phyloP scores from a whole-genome alignment of 129 eudicot genomes.

The Pittosporum tobira region DNA sequence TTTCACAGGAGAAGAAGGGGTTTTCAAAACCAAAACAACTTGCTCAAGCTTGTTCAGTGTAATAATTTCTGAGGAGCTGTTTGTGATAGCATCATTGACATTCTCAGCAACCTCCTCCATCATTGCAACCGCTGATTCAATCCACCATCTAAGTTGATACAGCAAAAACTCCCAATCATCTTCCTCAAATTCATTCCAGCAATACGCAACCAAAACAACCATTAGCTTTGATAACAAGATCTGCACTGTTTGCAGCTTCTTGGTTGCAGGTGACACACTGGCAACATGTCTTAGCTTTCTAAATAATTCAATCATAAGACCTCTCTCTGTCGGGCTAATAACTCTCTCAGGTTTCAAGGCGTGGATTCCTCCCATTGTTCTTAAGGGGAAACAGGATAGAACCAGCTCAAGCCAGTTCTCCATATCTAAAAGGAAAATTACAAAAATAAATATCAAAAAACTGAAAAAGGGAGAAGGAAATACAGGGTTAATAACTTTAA shows the following conservation, averaged over 20 bases:
- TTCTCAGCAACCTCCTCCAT: conserved; percentile 84
- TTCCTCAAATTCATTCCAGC: conserved; percentile 70
- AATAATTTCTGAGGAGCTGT: conserved; percentile 20
- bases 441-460: conserved; percentile 14
- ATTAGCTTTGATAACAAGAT: conserved; percentile 54
- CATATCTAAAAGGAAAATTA: no score
- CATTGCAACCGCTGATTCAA: conserved; percentile 65
- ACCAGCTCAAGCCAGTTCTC: conserved; percentile 78
- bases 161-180: conserved; percentile 80
- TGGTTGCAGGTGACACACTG: conserved; percentile 31
- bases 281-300: conserved; percentile 55
- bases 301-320: conserved; percentile 49
- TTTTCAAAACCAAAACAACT: conserved; percentile 26
- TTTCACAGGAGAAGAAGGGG: conserved; percentile 27
- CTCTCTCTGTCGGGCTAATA: conserved; percentile 45
- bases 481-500: no score
- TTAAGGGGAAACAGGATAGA: conserved; percentile 72
- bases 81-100: conserved; percentile 43
- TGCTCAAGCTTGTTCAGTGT: conserved; percentile 35
- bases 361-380: conserved; percentile 21
- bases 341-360: conserved; percentile 45
- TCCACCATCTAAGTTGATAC: conserved; percentile 67
- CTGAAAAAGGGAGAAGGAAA: not conserved
- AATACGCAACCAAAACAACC: conserved; percentile 52
- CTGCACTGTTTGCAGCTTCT: conserved; percentile 60